A percentile compares a stretch with the other conserved stretches of the same genome.
Conservation (phyloP, 129 eudicot species). For the Kitagawia praeruptora region DNA sequence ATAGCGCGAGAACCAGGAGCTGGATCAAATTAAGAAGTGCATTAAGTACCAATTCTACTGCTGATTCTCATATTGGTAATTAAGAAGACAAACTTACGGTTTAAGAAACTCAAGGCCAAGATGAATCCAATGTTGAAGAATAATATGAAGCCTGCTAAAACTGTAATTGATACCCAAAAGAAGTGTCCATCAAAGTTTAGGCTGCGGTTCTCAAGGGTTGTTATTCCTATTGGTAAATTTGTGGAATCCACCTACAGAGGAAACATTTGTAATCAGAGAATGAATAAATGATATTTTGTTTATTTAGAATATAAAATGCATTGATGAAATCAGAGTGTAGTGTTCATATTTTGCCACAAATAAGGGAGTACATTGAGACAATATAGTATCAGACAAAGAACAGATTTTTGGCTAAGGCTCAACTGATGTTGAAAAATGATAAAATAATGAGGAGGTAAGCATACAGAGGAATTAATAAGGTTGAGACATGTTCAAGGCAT, state of each 20-base stretch:
- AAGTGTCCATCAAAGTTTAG: neutral
- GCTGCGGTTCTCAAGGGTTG: neutral
- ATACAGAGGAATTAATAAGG: neutral
- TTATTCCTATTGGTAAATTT: neutral
- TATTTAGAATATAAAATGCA: neutral
- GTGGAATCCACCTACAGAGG: neutral
- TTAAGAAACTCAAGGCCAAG: neutral
- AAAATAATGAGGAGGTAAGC: too few species aligned
- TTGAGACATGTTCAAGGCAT: neutral
- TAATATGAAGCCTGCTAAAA: neutral
- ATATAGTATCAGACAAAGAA: neutral
- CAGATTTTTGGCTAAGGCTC: neutral
- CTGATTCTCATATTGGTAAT: neutral
- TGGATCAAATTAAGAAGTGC: neutral
- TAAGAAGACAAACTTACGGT: neutral
- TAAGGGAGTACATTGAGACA: neutral
- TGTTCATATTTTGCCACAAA: neutral
- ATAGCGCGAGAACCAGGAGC: conserved; percentile 8
- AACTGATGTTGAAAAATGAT: neutral
- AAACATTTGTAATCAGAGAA: neutral
- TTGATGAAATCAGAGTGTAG: neutral
- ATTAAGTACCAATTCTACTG: neutral
- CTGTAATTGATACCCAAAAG: conserved; percentile 1
- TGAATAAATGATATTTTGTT: neutral
- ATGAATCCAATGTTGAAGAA: conserved; percentile 1